phyloP scores from a whole-genome alignment of 768 basidiomycete species.

The Mycena kentingensis region DNA sequence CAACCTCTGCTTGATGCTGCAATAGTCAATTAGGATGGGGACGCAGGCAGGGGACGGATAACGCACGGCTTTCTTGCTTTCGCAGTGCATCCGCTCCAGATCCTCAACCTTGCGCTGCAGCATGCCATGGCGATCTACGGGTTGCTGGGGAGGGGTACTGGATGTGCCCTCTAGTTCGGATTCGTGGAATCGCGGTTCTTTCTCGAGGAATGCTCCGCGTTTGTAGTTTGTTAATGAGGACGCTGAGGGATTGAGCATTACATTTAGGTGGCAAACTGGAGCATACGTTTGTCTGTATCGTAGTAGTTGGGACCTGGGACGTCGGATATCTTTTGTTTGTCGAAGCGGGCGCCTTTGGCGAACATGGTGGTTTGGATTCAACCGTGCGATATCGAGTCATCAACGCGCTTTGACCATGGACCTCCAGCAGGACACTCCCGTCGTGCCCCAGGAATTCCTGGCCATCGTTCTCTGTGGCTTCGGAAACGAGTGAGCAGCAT shows the following conservation, averaged over 20 bases:
- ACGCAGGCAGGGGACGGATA: not conserved
- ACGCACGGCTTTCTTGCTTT: conserved; percentile 67
- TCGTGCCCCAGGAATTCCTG: conserved; percentile 74
- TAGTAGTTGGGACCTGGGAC: conserved; percentile 57
- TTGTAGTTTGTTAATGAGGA: conserved; percentile 55
- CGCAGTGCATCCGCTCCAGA: conserved; percentile 60
- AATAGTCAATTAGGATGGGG: not conserved
- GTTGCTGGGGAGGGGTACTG: conserved; percentile 21
- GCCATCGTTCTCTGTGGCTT: conserved; percentile 89
- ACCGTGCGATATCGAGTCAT: conserved; percentile 13
- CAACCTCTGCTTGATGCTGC: conserved; percentile 64
- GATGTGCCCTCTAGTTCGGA: conserved; percentile 21
- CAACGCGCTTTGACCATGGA: conserved; percentile 8
- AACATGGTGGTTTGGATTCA: no score
- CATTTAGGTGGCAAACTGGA: not conserved
- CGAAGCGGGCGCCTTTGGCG: conserved; percentile 50
- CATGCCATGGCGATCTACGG: conserved; percentile 50
- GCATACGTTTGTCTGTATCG: conserved; percentile 41
- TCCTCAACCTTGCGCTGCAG: conserved; percentile 68
- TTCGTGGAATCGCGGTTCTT: conserved; percentile 34
- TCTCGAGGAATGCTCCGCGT: conserved; percentile 60
- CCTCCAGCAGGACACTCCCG: conserved; percentile 36
- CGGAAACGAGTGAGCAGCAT: conserved; percentile 77
- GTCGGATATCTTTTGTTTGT: conserved; percentile 44
- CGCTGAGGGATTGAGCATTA: conserved; percentile 29